Evolutionary conservation across 768 basidiomycete genomes (phyloP), one percentile per base, ranked within the genome.

Genomic region (Fibroporia radiculosa): DNA sequence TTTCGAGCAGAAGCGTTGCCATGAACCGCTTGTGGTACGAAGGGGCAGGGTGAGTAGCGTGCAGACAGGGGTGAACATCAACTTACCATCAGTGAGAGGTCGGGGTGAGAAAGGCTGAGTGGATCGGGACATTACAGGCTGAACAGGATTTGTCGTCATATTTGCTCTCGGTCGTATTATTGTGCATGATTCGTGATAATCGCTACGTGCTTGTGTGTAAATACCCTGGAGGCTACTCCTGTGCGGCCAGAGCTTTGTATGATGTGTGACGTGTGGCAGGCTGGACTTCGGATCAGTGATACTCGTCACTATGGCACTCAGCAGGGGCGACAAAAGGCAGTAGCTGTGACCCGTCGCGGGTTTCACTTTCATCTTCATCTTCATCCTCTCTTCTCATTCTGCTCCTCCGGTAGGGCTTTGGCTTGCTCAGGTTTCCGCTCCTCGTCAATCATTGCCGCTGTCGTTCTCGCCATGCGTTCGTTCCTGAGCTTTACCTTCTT

Each of bases 1-100:
- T 35, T 74, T 65, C 42, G 73, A 75, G 49, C 56, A 52, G 43
- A 75, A 73, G 58, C 62, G 56, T 27, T 66, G 58, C 53, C 61
- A 61, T 39, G 72, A 72, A 25, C 53, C 67, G 20, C 50, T 72
- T 8, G 36, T 55, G 1, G 53, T 51, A 23, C 50, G 69, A 32
- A 50, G 65, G 19, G 56, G 56, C 8, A 60, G 66, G 43, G 40
- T 55, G 29, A 55, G 52, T 23, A 59, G 53, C 50, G 48, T 59
- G 23, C 51, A 52, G 24, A 27, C 40, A 5, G 24, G 42, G 6
- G 39, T 45, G 3, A 20, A 40, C 29, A 35, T 49, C 19, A 31
- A 37, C 4, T 43, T 43, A 20, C 44, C 50, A 26, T 37, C 48
- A 22, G 48, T 51, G 18, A 42, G 49, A 14, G 44, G 52, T 36